Percentiles rank a stretch among this genome's conserved stretches.
phyloP scores from a whole-genome alignment of 495 filamentous ascomycete species.

The Lasiosphaeris hirsuta region DNA sequence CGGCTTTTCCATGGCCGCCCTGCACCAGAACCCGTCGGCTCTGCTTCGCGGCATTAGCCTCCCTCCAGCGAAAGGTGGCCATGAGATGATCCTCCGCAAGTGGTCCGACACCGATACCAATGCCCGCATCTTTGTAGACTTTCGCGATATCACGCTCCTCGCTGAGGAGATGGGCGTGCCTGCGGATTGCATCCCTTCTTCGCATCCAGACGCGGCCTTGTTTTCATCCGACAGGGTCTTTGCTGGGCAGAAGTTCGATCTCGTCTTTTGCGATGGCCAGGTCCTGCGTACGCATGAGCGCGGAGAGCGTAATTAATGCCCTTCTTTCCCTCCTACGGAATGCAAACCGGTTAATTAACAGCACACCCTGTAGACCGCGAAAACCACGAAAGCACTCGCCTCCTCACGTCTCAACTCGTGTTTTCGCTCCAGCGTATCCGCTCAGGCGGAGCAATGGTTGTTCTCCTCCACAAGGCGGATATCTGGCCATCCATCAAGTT shows the following conservation, averaged over 20 bases:
- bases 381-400: slow-evolving; percentile 37
- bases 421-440: slow-evolving; percentile 46
- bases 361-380: too few relatives aligned
- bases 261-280: slow-evolving; percentile 58
- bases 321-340: too few relatives aligned
- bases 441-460: slow-evolving; percentile 45
- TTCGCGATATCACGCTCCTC: not conserved
- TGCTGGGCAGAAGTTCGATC: slow-evolving; percentile 40
- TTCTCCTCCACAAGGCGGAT: slow-evolving; percentile 52
- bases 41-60: not conserved
- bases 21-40: not conserved
- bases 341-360: too few relatives aligned
- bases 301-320: too few relatives aligned
- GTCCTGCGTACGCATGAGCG: slow-evolving; percentile 48
- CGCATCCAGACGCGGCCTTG: slow-evolving; percentile 40
- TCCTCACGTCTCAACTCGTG: slow-evolving; percentile 44
- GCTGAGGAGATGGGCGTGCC: not conserved
- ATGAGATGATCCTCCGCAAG: not conserved
- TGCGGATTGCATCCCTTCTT: not conserved
- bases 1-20: slow-evolving; percentile 20
- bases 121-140: not conserved
- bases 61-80: not conserved
- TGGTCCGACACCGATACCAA: not conserved
- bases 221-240: slow-evolving; percentile 38
- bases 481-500: slow-evolving; percentile 36